phyloP scores from a whole-genome alignment of 1,284 basidiomycete species.

The Caloboletus inedulis region DNA sequence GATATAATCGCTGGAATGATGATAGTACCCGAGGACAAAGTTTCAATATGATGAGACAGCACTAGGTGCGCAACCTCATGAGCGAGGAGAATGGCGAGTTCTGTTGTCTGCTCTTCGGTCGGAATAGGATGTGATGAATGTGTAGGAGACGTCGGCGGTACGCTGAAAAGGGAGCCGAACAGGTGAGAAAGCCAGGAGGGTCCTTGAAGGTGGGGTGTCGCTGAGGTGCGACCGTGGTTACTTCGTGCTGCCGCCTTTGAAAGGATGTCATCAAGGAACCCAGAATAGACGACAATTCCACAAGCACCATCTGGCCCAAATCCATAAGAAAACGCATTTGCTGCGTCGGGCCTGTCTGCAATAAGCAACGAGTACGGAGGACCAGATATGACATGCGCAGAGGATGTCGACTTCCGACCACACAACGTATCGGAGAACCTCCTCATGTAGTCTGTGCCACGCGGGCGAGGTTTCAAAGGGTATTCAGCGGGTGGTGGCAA shows the following conservation, averaged over 20 bases:
- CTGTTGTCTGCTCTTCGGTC: slow-evolving; percentile 74
- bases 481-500: slow-evolving; percentile 72
- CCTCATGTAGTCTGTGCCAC: slow-evolving; percentile 62
- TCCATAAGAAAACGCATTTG: slow-evolving; percentile 88
- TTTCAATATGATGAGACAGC: slow-evolving; percentile 86
- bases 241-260: slow-evolving; percentile 38
- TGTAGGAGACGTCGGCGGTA: slow-evolving; percentile 30
- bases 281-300: slow-evolving; percentile 87
- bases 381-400: slow-evolving; percentile 63
- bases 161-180: slow-evolving; percentile 44
- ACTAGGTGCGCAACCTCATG: slow-evolving; percentile 88
- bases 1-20: slow-evolving; percentile 79
- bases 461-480: slow-evolving; percentile 65
- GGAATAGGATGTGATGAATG: slow-evolving; percentile 47
- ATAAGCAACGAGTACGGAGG: slow-evolving; percentile 84
- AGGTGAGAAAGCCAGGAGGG: slow-evolving; percentile 49
- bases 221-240: slow-evolving; percentile 8
- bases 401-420: slow-evolving; percentile 38
- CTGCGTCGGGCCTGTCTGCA: slow-evolving; percentile 74
- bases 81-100: slow-evolving; percentile 81
- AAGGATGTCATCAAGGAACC: slow-evolving; percentile 81
- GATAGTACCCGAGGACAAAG: slow-evolving; percentile 77
- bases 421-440: slow-evolving; percentile 50
- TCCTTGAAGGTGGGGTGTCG: slow-evolving; percentile 23
- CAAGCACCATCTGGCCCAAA: slow-evolving; percentile 88